Base-by-base conservation (phyloP, 108 stramenopile genomes). In the Pseudonitzschia multiseries region DNA sequence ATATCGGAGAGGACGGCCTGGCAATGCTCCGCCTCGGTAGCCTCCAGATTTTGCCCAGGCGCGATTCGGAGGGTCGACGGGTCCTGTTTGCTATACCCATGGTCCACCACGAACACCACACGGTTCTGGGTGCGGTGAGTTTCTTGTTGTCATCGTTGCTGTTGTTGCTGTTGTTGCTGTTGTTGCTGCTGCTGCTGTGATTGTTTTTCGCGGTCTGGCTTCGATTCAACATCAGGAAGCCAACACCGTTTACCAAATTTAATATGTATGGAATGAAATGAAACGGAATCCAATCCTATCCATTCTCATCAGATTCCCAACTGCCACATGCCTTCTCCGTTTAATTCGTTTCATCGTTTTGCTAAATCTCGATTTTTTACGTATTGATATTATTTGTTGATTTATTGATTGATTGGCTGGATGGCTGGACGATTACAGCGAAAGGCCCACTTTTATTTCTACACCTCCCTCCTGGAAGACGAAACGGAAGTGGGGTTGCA, bases 401-500 rank as follows among this genome's bases (percentile, higher is more conserved):
- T 36, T 6, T 36, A 6, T 36, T 36, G 36, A 36, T 36, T 36
- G 36, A 36, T 36, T 36, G 36, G 6, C 36, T 36, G 6, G n/a
- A n/a, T n/a, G n/a, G n/a, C 36, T 36, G 36, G 36, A 36, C 6
- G 36, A 6, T 36, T 6, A 36, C 50, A 51, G 50, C 17, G n/a
- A 51, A 56, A 56, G 22, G 54, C 22, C 54, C 26, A 56, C 10
- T 56, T 56, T 24, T 56, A 56, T 24, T 21, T 56, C 54, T 56
- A 26, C 24, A 24, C 54, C 10, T 56, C 54, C 2, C 21, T 56
- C 24, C 21, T 22, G 9, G 54, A 56, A 3, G 54, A 56, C 26
- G 54, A 56, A 10, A 26, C 21, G 17, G 54, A 56, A 12, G 24
- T 8, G 2, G 54, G 54, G 2, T 20, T 13, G 54, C 13, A 20